Evolutionary conservation across 106 monocot species (phyloP), one percentile per base, ranked within the genome.

Genomic region (Apostasia ramifera): DNA sequence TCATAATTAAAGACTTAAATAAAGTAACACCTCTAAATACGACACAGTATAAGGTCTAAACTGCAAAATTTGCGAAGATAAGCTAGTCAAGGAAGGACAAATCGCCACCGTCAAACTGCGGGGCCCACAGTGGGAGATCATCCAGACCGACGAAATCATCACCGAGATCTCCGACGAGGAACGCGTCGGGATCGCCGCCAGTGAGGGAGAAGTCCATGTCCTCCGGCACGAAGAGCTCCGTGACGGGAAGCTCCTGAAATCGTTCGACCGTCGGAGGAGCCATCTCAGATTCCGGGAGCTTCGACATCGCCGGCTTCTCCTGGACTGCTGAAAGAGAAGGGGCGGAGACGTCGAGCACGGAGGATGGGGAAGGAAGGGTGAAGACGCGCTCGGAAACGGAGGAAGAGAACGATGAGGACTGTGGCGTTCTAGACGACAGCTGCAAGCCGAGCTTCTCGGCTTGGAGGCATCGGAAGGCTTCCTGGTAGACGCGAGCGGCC

Each of bases 401-500:
- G 12, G 70, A 70, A 4, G 71, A 59, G 15, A 40, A 14, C 2
- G 70, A 70, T 26, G 70, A 70, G 8, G 52, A 12, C 2, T 13
- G 70, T 14, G 52, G 53, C 6, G 44, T 14, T 4, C 53, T 1
- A 40, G 59, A 43, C 1, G 57, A 12, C 1, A 12, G 3, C 26
- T 10, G 39, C 13, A 47, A 8, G 26, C 44, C 37, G 13, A 2
- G 40, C 74, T 39, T 66, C 57, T 74, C 56, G 13, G 42, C 56
- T 40, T 57, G 7, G 2, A 74, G 14, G 7, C 66, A 2, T 46
- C 13, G 38, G 47, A 15, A 57, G 7, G 73, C 77, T 1, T 46
- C 37, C 6, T 51, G 44, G 57, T 82, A 82, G 37, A 77, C 82
- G 43, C 60, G 7, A 5, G 69, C 63, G n/a, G 82, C 82, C 50